Evolutionary conservation across 306 rosid species (phyloP).

Genomic region (Inga laurina): DNA sequence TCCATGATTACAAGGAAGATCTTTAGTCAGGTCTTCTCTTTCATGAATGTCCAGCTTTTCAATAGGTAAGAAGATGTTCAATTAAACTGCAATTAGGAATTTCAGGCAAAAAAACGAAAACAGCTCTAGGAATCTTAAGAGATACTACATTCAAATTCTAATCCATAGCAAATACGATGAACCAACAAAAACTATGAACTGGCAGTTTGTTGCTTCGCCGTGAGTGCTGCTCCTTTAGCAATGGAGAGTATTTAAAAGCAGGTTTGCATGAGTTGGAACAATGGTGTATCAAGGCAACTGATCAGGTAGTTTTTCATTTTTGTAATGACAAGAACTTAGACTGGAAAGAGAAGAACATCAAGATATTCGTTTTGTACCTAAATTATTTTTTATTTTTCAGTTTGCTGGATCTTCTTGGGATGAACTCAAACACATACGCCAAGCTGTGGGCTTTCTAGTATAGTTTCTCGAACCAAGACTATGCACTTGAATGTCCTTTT

Average conservation of each 20-base stretch:
- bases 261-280: slow-evolving; percentile 84
- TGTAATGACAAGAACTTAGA: neutral
- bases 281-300: slow-evolving; percentile 78
- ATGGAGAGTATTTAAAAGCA: slow-evolving; percentile 82
- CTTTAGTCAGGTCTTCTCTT: slow-evolving; percentile 81
- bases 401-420: slow-evolving; percentile 80
- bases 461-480: slow-evolving; percentile 29
- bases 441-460: slow-evolving; percentile 89
- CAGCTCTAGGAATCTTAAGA: neutral
- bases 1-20: slow-evolving; percentile 71
- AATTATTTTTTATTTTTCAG: slow-evolving; percentile 42
- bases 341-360: neutral
- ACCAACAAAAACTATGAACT: slow-evolving; percentile 20
- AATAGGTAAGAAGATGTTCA: slow-evolving; percentile 62
- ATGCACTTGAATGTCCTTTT: neutral
- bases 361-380: neutral
- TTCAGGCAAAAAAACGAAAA: neutral
- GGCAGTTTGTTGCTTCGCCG: slow-evolving; percentile 85
- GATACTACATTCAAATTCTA: neutral
- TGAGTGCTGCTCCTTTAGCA: slow-evolving; percentile 91
- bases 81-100: neutral
- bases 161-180: slow-evolving; percentile 8
- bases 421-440: slow-evolving; percentile 86
- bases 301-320: slow-evolving; percentile 51
- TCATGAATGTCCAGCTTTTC: slow-evolving; percentile 85